A percentile compares a stretch with the other conserved stretches of the same genome.
Conservation (phyloP, 495 filamentous ascomycete genomes). For the Aspergillus coremiiformis region DNA sequence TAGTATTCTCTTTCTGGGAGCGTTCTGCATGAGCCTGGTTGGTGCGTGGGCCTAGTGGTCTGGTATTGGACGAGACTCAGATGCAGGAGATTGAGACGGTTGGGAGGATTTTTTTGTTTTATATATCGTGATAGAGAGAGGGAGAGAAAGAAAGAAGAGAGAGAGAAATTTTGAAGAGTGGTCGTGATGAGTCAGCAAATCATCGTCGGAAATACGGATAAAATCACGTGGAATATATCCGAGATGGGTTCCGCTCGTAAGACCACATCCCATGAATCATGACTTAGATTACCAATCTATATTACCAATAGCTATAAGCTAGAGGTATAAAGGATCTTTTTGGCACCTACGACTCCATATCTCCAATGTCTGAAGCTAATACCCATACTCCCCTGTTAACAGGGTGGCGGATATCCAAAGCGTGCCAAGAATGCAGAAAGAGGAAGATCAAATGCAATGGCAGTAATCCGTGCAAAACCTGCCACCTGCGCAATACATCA, state of each 20-base stretch:
- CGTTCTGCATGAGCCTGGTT: slow-evolving; percentile 71
- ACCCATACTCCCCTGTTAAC: slow-evolving; percentile 12
- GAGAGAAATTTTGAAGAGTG: no score
- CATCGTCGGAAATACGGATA: slow-evolving; percentile 2
- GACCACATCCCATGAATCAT: no score
- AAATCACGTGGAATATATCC: background rate
- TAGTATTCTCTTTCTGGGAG: slow-evolving; percentile 60
- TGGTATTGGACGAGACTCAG: background rate
- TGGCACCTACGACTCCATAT: no score
- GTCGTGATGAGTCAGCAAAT: background rate
- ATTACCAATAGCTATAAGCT: background rate
- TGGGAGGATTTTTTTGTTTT: background rate
- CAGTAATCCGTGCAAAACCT: slow-evolving; percentile 36
- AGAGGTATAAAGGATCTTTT: background rate
- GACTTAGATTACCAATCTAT: no score
- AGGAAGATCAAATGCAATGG: slow-evolving; percentile 42
- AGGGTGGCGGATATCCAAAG: slow-evolving; percentile 36
- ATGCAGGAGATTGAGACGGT: background rate
- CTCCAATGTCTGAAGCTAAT: slow-evolving; percentile 23
- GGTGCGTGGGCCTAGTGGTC: slow-evolving; percentile 69
- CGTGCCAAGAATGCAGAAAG: slow-evolving; percentile 39
- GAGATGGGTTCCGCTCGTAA: background rate
- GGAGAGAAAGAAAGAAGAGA: no score
- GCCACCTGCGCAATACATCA: slow-evolving; percentile 26
- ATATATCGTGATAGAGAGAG: no score